Evolutionary conservation across 495 filamentous ascomycete species (phyloP), one percentile per base, ranked within the genome.

Genomic region (Aspergillus indologenus): DNA sequence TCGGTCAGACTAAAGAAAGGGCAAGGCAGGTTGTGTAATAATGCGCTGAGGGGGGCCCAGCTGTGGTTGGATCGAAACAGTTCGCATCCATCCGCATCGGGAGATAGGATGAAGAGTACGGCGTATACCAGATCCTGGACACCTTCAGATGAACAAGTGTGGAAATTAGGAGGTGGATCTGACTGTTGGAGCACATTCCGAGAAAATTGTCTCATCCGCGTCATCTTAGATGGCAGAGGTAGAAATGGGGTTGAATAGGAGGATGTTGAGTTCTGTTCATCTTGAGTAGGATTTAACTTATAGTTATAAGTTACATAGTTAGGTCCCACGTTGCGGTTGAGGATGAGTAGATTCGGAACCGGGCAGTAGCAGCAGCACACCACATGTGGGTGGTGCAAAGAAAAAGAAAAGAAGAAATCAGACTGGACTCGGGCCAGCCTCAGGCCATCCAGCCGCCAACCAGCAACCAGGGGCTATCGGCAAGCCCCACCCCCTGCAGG

Each of bases 121-220:
- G 59, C 62, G 65, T 67, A 67, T 57, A 67, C 62, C 54, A 61
- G 54, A 67, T 67, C 65, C 61, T 67, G 65, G 61, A 63, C 53
- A 59, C 45, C 54, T 45, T 59, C 46, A 53, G 58, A 43, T 54
- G 46, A 59, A 53, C 56, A 22, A 61, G 43, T 53, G 61, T 63
- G 61, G 65, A 62, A 64, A 62, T 60, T 58, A 53, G 57, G 60
- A 45, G 58, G 65, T 55, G 61, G 65, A 64, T 67, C 61, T 1
- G 34, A 11, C 42, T 46, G 43, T 42, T 43, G 42, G 50, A 43
- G 18, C 12, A 34, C 44, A 5, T 34, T 24, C 31, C 43, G 43
- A 2, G 12, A 14, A 31, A 57, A 47, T 51, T 22, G 9, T 15
- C 47, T 23, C 47, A 49, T 23, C 20, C 19, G 26, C 34, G 34